Conservation (phyloP, 805 yeast genomes). For the Teunomyces aglyptinius region DNA sequence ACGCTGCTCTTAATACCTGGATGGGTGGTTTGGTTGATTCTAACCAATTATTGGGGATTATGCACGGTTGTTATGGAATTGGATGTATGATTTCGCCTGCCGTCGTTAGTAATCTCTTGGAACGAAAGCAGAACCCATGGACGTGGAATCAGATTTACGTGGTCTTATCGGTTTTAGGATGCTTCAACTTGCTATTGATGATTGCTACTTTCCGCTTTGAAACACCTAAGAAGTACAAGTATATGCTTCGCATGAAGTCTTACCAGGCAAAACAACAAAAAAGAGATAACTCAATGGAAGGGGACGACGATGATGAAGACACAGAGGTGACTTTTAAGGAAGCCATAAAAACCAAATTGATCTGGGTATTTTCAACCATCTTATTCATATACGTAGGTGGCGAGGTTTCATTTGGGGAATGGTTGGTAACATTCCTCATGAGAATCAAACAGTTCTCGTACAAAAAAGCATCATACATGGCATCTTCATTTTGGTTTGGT, state of each 20-base stretch:
- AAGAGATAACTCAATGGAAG: conserved; percentile 10
- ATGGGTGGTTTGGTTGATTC: conserved; percentile 46
- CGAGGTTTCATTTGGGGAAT: conserved; percentile 52
- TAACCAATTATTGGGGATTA: conserved; percentile 49
- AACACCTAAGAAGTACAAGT: conserved; percentile 44
- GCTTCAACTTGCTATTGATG: conserved; percentile 20
- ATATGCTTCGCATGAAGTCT: conserved; percentile 28
- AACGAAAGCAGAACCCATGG: conserved; percentile 37
- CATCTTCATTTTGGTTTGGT: conserved; percentile 52
- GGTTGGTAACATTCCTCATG: conserved; percentile 49
- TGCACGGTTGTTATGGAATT: conserved; percentile 54
- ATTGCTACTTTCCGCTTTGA: conserved; percentile 38
- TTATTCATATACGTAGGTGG: conserved; percentile 52
- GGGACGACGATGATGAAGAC: not conserved
- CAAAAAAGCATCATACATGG: conserved; percentile 42
- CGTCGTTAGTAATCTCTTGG: conserved; percentile 40
- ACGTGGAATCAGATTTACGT: conserved; percentile 49
- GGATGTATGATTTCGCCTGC: conserved; percentile 55
- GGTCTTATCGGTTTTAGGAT: conserved; percentile 29
- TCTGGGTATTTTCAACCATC: conserved; percentile 40
- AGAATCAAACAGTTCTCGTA: conserved; percentile 39
- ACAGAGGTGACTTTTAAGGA: conserved; percentile 25
- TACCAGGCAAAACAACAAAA: conserved; percentile 28
- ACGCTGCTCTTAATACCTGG: conserved; percentile 56
- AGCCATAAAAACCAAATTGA: conserved; percentile 32